A percentile compares a stretch with the other conserved stretches of the same genome.
These are phyloP conservation scores for Serendipita sp. DNA, from an alignment of 768 basidiomycete genomes.

Conservation along the genomic window DNA sequence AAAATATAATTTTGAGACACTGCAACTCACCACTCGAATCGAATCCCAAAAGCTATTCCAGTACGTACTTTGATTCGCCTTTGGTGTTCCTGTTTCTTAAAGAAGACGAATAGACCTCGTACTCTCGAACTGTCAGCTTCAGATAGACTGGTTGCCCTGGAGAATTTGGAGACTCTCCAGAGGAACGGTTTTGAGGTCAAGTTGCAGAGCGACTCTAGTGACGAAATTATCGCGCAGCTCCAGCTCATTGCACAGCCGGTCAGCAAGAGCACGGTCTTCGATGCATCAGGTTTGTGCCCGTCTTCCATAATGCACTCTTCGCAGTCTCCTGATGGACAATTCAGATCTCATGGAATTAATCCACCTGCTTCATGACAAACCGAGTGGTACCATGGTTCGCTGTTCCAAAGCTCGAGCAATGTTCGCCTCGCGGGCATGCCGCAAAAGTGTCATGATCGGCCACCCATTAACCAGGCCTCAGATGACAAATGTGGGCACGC, in stretches of 20 bases:
- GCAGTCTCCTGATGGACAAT: neutral
- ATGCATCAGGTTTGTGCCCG: slow-evolving; percentile 51
- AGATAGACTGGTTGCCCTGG: slow-evolving; percentile 75
- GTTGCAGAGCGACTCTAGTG: slow-evolving; percentile 30
- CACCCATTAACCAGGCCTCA: slow-evolving; percentile 59
- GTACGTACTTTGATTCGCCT: slow-evolving; percentile 28
- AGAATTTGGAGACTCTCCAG: slow-evolving; percentile 69
- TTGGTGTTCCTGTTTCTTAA: neutral
- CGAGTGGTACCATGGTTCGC: slow-evolving; percentile 69
- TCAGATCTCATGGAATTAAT: slow-evolving; percentile 88
- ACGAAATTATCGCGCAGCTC: slow-evolving; percentile 29
- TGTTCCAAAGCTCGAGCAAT: slow-evolving; percentile 87
- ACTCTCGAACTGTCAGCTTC: slow-evolving; percentile 71
- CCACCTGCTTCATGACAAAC: slow-evolving; percentile 64
- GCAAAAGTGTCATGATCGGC: slow-evolving; percentile 95
- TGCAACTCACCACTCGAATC: slow-evolving; percentile 83
- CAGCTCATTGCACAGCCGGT: slow-evolving; percentile 70
- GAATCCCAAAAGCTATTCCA: slow-evolving; percentile 70
- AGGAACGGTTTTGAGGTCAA: slow-evolving; percentile 83
- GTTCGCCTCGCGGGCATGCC: slow-evolving; percentile 93
- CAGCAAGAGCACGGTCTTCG: slow-evolving; percentile 82
- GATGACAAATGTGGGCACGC: slow-evolving; percentile 39
- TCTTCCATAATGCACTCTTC: neutral
- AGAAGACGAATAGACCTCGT: slow-evolving; percentile 43
- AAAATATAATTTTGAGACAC: slow-evolving; percentile 93